A percentile compares a stretch with the other conserved stretches of the same genome.
phyloP scores from a whole-genome alignment of 352 stramenopile species.

The Phytophthora melonis region DNA sequence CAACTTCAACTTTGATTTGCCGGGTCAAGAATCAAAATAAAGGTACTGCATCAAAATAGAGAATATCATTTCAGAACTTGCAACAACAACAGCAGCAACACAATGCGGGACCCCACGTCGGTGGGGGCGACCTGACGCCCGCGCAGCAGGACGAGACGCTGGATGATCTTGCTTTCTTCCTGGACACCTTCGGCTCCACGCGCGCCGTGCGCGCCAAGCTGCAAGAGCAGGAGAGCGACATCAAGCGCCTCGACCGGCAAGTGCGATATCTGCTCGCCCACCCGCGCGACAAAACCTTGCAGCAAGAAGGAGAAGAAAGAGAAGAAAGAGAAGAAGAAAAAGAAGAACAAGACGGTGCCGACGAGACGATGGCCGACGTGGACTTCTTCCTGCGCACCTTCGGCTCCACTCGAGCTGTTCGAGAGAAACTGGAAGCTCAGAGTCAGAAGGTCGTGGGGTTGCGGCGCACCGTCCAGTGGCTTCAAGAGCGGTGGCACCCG shows the following conservation, averaged over 20 bases:
- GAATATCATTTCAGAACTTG: background rate
- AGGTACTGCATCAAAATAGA: background rate
- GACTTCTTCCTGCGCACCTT: conserved; percentile 27
- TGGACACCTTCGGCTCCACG: background rate
- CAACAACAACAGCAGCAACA: background rate
- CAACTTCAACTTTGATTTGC: background rate
- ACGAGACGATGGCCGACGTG: conserved; percentile 14
- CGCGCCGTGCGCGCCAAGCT: background rate
- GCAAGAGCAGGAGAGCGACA: background rate
- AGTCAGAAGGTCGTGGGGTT: conserved; percentile 5
- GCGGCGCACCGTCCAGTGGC: conserved; percentile 6
- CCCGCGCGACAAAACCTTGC: background rate
- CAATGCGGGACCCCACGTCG: background rate
- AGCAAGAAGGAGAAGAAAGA: background rate
- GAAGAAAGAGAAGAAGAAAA: background rate
- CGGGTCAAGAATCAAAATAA: background rate
- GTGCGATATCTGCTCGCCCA: background rate
- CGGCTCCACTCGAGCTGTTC: conserved; percentile 22
- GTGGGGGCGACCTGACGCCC: background rate
- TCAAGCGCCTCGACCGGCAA: background rate
- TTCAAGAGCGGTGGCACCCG: conserved; percentile 3
- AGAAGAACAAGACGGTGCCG: background rate
- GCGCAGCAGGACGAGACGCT: background rate
- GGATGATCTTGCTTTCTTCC: background rate
- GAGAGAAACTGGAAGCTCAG: conserved; percentile 10